Evolutionary conservation across 306 rosid genomes (phyloP).

Genomic region (Citrullus amarus): DNA sequence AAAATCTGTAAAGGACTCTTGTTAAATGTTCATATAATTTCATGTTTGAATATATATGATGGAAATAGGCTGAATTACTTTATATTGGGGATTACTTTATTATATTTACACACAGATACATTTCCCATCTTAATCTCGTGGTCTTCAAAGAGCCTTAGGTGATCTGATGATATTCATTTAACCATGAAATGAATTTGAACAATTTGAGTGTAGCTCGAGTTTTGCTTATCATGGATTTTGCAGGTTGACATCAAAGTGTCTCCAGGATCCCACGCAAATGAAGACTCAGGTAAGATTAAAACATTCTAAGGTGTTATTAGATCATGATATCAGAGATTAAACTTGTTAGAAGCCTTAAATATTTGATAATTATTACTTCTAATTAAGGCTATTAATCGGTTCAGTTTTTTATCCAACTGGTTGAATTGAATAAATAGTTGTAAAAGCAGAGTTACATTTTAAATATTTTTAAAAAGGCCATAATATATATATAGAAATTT

Average conservation of each 20-base stretch:
- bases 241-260: conserved; percentile 95
- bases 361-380: not conserved
- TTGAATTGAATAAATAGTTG: not conserved
- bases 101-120: not conserved
- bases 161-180: not conserved
- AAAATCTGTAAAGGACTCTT: not conserved
- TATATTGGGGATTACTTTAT: not conserved
- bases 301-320: not conserved
- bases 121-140: not conserved
- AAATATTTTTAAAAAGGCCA: not conserved
- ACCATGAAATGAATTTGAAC: not conserved
- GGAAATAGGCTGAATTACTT: not conserved
- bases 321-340: not conserved
- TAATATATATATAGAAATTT: too few species aligned
- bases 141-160: not conserved
- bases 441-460: not conserved
- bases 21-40: not conserved
- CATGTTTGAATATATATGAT: not conserved
- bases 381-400: not conserved
- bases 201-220: not conserved
- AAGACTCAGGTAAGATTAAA: conserved; percentile 61
- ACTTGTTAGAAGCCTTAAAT: not conserved
- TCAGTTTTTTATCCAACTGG: not conserved
- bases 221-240: not conserved
- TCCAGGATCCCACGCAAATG: conserved; percentile 92